Evolutionary conservation across 306 rosid genomes (phyloP).

Genomic region (Albizia julibrissin): DNA sequence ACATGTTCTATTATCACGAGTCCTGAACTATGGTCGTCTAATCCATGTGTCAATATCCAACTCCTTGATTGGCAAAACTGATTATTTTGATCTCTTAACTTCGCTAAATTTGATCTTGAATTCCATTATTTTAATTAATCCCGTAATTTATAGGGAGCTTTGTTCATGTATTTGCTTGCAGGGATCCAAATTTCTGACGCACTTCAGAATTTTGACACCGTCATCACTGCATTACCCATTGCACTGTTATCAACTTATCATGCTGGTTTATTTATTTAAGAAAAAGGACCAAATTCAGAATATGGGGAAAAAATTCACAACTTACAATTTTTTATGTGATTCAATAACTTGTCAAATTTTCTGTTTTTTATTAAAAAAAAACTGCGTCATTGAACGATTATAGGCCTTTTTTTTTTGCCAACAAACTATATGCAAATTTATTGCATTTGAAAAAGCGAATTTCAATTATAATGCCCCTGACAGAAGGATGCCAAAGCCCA

Average conservation of each 20-base stretch:
- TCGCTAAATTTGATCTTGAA: too few species aligned
- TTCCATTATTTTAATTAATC: not conserved
- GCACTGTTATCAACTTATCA: not conserved
- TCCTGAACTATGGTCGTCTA: not conserved
- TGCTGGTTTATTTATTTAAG: not conserved
- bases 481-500: not conserved
- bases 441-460: not conserved
- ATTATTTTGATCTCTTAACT: not conserved
- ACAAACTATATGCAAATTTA: too few species aligned
- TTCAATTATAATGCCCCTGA: conserved; percentile 20
- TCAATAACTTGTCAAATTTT: not conserved
- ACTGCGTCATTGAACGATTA: not conserved
- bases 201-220: not conserved
- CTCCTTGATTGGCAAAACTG: not conserved
- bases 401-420: too few species aligned
- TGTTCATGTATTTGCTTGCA: not conserved
- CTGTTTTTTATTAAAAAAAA: too few species aligned
- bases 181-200: not conserved
- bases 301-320: too few species aligned
- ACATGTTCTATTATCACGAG: not conserved
- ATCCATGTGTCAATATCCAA: not conserved
- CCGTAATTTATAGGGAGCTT: not conserved
- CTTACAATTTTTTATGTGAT: not conserved
- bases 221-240: not conserved
- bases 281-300: too few species aligned